Evolutionary conservation across 2,329 filamentous ascomycete genomes (phyloP).

Genomic region (Xylariomycetidae sp.): DNA sequence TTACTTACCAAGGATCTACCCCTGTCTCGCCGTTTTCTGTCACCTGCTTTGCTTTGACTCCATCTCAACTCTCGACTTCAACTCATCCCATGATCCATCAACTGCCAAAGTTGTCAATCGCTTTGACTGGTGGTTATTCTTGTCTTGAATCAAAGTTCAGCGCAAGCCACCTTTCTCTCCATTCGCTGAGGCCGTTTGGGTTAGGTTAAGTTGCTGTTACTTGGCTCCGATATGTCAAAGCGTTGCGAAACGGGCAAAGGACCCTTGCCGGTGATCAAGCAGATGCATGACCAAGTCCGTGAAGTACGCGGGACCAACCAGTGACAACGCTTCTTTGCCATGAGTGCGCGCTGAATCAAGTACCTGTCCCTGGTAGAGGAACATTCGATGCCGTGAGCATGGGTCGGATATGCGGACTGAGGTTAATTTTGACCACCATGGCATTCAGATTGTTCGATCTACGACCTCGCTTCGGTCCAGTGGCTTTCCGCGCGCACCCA

Average conservation of each 20-base stretch:
- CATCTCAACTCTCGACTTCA: too few species aligned
- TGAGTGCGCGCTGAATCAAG: slow-evolving; percentile 6
- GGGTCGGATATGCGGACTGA: slow-evolving; percentile 13
- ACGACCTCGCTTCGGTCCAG: slow-evolving; percentile 16
- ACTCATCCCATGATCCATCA: too few species aligned
- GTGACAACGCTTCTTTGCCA: slow-evolving; percentile 8
- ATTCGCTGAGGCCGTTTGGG: too few species aligned
- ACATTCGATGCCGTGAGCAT: slow-evolving; percentile 9
- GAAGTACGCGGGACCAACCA: slow-evolving; percentile 13
- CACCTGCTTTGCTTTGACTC: too few species aligned
- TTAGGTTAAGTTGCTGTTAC: too few species aligned
- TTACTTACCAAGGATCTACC: too few species aligned
- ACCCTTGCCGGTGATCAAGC: slow-evolving; percentile 23
- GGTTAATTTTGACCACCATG: slow-evolving; percentile 11
- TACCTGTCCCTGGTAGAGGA: slow-evolving; percentile 6
- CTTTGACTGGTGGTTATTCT: too few species aligned
- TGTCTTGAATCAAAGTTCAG: too few species aligned
- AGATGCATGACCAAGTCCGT: slow-evolving; percentile 7
- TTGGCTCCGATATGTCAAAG: slow-evolving; percentile 5
- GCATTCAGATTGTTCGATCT: slow-evolving; percentile 10
- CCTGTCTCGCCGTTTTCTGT: too few species aligned
- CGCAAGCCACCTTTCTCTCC: too few species aligned
- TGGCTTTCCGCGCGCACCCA: slow-evolving; percentile 18
- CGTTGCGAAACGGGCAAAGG: slow-evolving; percentile 4
- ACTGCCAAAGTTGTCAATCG: too few species aligned